Evolutionary conservation across 1,139 yeast species (phyloP).

Genomic region (Taphrina wiesneri): DNA sequence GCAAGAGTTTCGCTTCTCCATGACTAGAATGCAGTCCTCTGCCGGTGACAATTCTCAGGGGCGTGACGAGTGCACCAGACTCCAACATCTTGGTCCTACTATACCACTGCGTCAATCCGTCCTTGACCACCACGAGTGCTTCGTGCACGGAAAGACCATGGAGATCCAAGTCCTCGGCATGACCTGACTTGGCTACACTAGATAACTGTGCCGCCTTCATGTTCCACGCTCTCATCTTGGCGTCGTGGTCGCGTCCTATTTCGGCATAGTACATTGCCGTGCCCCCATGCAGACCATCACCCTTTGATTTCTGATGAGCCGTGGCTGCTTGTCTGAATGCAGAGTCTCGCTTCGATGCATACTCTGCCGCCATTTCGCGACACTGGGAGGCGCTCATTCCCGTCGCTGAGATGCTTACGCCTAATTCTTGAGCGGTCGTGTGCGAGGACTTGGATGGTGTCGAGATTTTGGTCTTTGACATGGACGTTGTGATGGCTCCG

Average conservation of each 20-base stretch:
- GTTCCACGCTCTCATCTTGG: conserved; percentile 19
- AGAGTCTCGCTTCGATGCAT: conserved; percentile 20
- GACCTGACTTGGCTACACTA: conserved; percentile 6
- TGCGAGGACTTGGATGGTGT: not conserved
- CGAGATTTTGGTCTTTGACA: not conserved
- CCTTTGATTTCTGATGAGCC: conserved; percentile 26
- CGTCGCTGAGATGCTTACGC: not conserved
- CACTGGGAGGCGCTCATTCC: conserved; percentile 23
- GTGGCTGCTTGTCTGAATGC: conserved; percentile 32
- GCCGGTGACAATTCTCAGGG: conserved; percentile 40
- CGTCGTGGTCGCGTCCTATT: conserved; percentile 30
- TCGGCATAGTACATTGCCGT: conserved; percentile 34
- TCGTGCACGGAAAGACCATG: conserved; percentile 39
- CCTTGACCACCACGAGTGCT: conserved; percentile 36
- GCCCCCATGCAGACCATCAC: conserved; percentile 29
- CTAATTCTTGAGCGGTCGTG: not conserved
- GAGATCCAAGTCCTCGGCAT: conserved; percentile 37
- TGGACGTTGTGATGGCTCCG: not conserved
- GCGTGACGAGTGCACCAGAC: conserved; percentile 9
- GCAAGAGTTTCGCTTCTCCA: conserved; percentile 37
- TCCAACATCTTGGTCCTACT: conserved; percentile 10
- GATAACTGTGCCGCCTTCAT: conserved; percentile 15
- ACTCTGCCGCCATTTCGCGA: conserved; percentile 31
- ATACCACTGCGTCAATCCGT: conserved; percentile 39
- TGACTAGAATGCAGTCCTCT: conserved; percentile 39